A percentile compares a stretch with the other conserved stretches of the same genome.
phyloP scores from a whole-genome alignment of 2,329 filamentous ascomycete species.

The Aureobasidium subglaciale region DNA sequence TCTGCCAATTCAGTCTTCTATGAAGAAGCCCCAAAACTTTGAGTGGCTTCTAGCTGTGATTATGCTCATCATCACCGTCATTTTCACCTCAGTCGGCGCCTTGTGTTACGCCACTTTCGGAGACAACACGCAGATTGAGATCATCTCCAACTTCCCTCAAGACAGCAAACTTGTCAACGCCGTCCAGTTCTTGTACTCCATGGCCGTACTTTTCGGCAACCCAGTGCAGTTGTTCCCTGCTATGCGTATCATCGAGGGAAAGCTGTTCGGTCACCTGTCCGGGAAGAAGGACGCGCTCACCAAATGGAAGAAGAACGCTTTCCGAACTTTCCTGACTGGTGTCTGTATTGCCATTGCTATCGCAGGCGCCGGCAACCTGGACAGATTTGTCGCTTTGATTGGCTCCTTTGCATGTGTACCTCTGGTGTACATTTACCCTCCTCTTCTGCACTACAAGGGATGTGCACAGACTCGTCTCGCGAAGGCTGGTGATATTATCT shows the following conservation, averaged over 20 bases:
- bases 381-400: slow-evolving; percentile 68
- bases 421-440: slow-evolving; percentile 69
- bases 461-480: slow-evolving; percentile 50
- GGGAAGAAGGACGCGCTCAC: slow-evolving; percentile 58
- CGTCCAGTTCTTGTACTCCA: slow-evolving; percentile 66
- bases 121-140: slow-evolving; percentile 59
- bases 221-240: slow-evolving; percentile 71
- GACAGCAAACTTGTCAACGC: slow-evolving; percentile 64
- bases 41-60: slow-evolving; percentile 57
- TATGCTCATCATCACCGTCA: slow-evolving; percentile 65
- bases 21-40: slow-evolving; percentile 64
- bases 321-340: slow-evolving; percentile 51
- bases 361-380: slow-evolving; percentile 59
- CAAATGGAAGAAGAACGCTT: slow-evolving; percentile 71
- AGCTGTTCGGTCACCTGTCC: slow-evolving; percentile 57
- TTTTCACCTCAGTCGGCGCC: slow-evolving; percentile 65
- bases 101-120: slow-evolving; percentile 71
- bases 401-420: slow-evolving; percentile 68
- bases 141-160: slow-evolving; percentile 71
- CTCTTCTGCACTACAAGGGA: slow-evolving; percentile 62
- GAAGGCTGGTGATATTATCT: slow-evolving; percentile 53
- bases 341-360: slow-evolving; percentile 56
- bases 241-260: slow-evolving; percentile 62
- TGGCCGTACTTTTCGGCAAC: slow-evolving; percentile 65
- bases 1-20: slow-evolving; percentile 67